Evolutionary conservation across 2,329 filamentous ascomycete genomes (phyloP).

Genomic region (Neobulgaria alba): DNA sequence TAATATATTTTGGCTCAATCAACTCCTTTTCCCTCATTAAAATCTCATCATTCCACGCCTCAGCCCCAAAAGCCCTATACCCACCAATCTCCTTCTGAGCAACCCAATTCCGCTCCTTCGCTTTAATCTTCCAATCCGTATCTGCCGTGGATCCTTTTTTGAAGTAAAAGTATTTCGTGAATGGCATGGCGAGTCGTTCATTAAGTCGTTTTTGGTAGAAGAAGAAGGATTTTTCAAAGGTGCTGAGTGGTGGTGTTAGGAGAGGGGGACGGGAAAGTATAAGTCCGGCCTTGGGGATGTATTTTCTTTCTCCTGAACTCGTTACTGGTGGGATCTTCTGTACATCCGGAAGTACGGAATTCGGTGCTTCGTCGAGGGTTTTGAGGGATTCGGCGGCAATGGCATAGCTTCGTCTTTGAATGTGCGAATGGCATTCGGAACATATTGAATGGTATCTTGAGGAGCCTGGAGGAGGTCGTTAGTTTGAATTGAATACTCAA

Average conservation of each 20-base stretch:
- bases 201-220: conserved; percentile 97
- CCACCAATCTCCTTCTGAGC: conserved; percentile 77
- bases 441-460: conserved; percentile 26
- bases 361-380: conserved; percentile 11
- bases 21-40: conserved; percentile 66
- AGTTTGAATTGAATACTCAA: too few species aligned
- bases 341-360: conserved; percentile 26
- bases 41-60: conserved; percentile 88
- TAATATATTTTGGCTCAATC: conserved; percentile 34
- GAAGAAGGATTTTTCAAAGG: conserved; percentile 89
- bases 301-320: conserved; percentile 18
- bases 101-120: conserved; percentile 61
- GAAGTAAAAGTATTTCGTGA: conserved; percentile 89
- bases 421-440: conserved; percentile 19
- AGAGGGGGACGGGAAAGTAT: conserved; percentile 83
- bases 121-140: conserved; percentile 84
- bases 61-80: conserved; percentile 64
- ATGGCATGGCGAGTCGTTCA: conserved; percentile 80
- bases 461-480: too few species aligned
- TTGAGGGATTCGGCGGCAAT: conserved; percentile 24
- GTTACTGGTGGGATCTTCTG: conserved; percentile 21
- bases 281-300: conserved; percentile 55
- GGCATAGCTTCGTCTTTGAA: conserved; percentile 20
- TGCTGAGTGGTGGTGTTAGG: conserved; percentile 71
- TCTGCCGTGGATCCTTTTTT: conserved; percentile 79